phyloP scores from a whole-genome alignment of 768 basidiomycete genomes.

The Macrolepiota dolichaula region DNA sequence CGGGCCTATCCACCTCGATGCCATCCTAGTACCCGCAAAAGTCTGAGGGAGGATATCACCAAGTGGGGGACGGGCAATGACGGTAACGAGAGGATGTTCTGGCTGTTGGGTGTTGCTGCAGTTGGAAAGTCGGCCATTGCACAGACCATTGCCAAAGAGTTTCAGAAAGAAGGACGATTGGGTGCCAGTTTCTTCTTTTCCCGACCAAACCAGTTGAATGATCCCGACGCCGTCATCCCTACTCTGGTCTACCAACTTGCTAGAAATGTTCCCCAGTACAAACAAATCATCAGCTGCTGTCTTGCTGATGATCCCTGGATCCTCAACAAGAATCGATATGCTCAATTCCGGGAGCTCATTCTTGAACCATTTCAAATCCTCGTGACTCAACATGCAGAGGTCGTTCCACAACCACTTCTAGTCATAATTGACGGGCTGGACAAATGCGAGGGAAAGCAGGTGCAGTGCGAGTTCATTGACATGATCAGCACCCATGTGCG shows the following conservation, averaged over 20 bases:
- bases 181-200: too few relatives aligned
- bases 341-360: background rate
- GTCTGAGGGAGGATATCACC: background rate
- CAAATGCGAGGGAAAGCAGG: background rate
- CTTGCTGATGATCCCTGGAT: background rate
- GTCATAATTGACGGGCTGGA: background rate
- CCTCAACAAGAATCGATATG: background rate
- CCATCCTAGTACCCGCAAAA: background rate
- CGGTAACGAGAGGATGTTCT: background rate
- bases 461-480: slow-evolving; percentile 5
- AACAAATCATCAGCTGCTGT: background rate
- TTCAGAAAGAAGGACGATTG: too few relatives aligned
- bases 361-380: background rate
- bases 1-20: background rate
- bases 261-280: background rate
- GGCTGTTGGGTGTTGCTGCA: background rate
- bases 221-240: background rate
- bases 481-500: background rate
- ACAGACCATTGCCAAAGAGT: too few relatives aligned
- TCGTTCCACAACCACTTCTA: background rate
- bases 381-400: background rate
- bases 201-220: background rate
- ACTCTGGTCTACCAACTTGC: background rate
- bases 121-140: too few relatives aligned
- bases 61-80: background rate